phyloP scores from a whole-genome alignment of 2,329 filamentous ascomycete species.

The Alternaria sp. region DNA sequence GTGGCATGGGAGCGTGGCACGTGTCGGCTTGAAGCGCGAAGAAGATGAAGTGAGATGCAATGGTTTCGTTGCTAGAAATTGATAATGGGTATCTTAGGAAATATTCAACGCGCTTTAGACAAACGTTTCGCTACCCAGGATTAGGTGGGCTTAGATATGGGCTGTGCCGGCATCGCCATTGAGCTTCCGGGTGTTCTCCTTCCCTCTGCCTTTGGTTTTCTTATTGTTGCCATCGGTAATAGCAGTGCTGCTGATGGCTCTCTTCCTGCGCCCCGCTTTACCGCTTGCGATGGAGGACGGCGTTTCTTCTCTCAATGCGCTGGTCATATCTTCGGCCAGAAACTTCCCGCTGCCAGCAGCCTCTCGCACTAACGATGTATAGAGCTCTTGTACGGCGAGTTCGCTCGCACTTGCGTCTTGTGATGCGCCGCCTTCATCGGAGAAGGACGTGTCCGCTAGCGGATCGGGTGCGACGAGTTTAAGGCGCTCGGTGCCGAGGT shows the following conservation, averaged over 20 bases:
- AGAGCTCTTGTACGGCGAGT: constrained; percentile 41
- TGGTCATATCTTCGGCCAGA: constrained; percentile 24
- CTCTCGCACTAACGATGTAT: constrained; percentile 38
- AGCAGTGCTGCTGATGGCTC: constrained; percentile 35
- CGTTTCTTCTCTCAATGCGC: constrained; percentile 22
- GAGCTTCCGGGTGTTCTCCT: constrained; percentile 19
- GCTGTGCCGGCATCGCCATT: not conserved
- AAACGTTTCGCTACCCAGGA: not conserved
- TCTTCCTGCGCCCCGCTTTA: constrained; percentile 27
- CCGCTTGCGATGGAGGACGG: constrained; percentile 33
- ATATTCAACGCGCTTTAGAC: not conserved
- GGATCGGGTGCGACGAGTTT: constrained; percentile 46
- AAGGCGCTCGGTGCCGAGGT: constrained; percentile 47
- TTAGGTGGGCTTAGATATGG: not conserved
- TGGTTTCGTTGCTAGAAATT: not conserved
- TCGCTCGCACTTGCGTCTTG: constrained; percentile 40
- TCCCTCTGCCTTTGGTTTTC: constrained; percentile 29
- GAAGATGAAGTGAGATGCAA: not conserved
- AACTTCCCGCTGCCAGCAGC: constrained; percentile 43
- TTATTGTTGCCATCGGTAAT: constrained; percentile 28
- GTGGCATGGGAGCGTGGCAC: not conserved
- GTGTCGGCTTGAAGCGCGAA: not conserved
- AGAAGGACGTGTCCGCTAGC: constrained; percentile 29
- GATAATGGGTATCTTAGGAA: not conserved
- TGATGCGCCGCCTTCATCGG: constrained; percentile 25